Base-by-base conservation (phyloP, 805 yeast species). In the Zygotorulaspora sp. region DNA sequence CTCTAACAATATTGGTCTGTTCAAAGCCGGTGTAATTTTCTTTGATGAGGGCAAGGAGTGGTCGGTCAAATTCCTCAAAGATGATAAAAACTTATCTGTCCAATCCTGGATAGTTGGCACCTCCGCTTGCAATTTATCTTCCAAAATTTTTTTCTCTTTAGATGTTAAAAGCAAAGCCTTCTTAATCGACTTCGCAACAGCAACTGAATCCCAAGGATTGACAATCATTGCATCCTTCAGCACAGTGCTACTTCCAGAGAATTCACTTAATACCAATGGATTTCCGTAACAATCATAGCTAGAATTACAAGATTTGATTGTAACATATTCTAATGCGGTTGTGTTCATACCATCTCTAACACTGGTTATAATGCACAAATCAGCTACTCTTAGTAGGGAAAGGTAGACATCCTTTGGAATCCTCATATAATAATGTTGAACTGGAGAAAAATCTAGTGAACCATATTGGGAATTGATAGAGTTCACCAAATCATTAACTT, bases 301-400 rank as follows among this genome's bases (percentile, higher is more conserved):
- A 1, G 58, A 50, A 9, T 38, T 40, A 44, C 75, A 67, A 53
- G 85, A 80, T 61, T 86, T 95, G 50, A 96, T 85, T 30, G 89
- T 78, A 30, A 89, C 92, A 60, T 78, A 92, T 62, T 92, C 98
- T 42, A 90, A 66, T 1, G 96, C 86, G 2, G 97, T 92, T 4
- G 97, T 87, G 65, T 88, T 90, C 83, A 90, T 88, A 40, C 97
- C 97, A 60, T 92, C 98, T 58, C 98, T 77, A 19, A 90, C 80
- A 2, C 95, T 80, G 0, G 97, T 87, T 46, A 88, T 84, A 38
- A 92, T 64, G 19, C 95, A 89, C 48, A 92, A 66, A 56, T 92
- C 97, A 0, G 97, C 97, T 11, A 78, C 89, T 45, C 96, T 72
- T 39, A 92, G 66, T 33, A 92, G 66, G 0, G 97, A 96, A 43